Percentiles rank a stretch among this genome's conserved stretches.
These are phyloP conservation scores for Aleurites moluccanus DNA, from an alignment of 441 rosid genomes.

Conservation along the genomic window DNA sequence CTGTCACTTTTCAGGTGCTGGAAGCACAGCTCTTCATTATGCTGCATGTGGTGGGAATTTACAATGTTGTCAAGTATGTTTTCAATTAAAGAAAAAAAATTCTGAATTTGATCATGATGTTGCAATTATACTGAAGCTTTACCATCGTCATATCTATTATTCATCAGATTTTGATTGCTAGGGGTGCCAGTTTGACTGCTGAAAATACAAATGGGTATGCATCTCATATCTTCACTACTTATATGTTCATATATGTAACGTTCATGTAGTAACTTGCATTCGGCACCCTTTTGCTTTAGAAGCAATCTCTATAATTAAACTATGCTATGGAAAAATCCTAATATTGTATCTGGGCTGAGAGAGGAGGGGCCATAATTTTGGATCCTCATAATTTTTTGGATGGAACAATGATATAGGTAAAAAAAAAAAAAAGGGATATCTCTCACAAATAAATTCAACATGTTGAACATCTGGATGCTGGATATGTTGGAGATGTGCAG, in stretches of 20 bases:
- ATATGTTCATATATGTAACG: not conserved
- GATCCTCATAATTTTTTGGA: not conserved
- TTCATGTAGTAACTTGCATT: conserved; percentile 3
- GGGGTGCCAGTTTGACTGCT: conserved; percentile 68
- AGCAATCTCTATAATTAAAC: too few relatives aligned
- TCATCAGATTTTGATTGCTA: conserved; percentile 74
- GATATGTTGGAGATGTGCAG: not conserved
- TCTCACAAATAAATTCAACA: not conserved
- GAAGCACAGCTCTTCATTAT: conserved; percentile 89
- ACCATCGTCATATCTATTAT: too few relatives aligned
- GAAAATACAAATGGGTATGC: conserved; percentile 77
- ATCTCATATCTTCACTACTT: conserved; percentile 5
- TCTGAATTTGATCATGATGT: conserved; percentile 8
- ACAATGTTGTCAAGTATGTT: conserved; percentile 82
- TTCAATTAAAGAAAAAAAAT: conserved; percentile 7
- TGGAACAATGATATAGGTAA: not conserved
- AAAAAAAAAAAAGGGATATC: not conserved
- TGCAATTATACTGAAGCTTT: conserved; percentile 13
- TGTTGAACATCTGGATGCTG: not conserved
- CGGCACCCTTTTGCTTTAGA: not conserved
- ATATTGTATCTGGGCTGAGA: too few relatives aligned
- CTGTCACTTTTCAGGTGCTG: conserved; percentile 63
- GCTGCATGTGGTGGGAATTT: conserved; percentile 97
- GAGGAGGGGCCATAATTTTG: not conserved
- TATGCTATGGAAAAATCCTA: too few relatives aligned